Evolutionary conservation across 345 rosid genomes (phyloP).

Genomic region (Eucalyptus leucophloia): DNA sequence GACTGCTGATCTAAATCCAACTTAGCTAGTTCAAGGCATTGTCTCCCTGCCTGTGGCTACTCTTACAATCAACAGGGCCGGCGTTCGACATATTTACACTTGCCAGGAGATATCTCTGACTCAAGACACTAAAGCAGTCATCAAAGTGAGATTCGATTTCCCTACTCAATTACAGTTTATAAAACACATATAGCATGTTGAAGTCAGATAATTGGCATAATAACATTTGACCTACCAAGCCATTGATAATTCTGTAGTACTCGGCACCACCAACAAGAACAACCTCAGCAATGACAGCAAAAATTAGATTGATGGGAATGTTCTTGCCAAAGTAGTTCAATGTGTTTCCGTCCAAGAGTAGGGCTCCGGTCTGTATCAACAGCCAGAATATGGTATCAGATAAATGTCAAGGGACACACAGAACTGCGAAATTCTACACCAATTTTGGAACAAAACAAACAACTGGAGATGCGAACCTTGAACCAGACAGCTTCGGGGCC

Average conservation of each 20-base stretch:
- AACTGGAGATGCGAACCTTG: slow-evolving; percentile 29
- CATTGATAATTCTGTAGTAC: slow-evolving; percentile 91
- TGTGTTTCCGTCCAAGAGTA: slow-evolving; percentile 94
- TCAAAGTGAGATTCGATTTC: not conserved
- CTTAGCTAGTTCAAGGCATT: not conserved
- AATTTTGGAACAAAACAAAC: not conserved
- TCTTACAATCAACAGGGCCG: not conserved
- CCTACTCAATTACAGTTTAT: not conserved
- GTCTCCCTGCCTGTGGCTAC: not conserved
- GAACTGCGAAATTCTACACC: not conserved
- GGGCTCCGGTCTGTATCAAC: slow-evolving; percentile 76
- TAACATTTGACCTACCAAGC: slow-evolving; percentile 36
- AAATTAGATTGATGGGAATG: slow-evolving; percentile 77
- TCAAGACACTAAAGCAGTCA: not conserved
- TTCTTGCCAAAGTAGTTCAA: slow-evolving; percentile 87
- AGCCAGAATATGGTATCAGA: not conserved
- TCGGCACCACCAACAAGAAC: slow-evolving; percentile 95
- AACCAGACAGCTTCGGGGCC: slow-evolving; percentile 99
- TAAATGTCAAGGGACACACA: not conserved
- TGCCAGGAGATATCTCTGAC: not conserved
- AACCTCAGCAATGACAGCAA: slow-evolving; percentile 77
- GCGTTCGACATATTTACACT: not conserved
- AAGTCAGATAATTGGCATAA: not conserved
- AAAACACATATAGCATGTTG: not conserved
- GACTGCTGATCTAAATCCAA: not conserved